These are phyloP conservation scores for Aschersonia sp. DNA, from an alignment of 2,329 filamentous ascomycete genomes.

Conservation along the genomic window DNA sequence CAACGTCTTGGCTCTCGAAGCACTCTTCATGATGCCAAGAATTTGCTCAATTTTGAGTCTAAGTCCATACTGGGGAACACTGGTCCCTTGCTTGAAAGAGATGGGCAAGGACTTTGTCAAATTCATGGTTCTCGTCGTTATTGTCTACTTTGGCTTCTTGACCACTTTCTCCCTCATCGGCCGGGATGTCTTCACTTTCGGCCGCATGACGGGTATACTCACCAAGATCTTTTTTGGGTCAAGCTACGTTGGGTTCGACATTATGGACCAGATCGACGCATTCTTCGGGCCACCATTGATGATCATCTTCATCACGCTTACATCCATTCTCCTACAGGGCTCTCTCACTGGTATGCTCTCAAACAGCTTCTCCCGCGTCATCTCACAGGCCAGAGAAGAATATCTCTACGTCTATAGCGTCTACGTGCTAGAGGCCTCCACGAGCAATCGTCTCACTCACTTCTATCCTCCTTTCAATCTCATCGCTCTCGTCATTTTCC, in stretches of 20 bases:
- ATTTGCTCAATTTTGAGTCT: constrained; percentile 78
- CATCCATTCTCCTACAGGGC: constrained; percentile 65
- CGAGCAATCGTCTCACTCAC: constrained; percentile 53
- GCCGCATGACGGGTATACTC: constrained; percentile 60
- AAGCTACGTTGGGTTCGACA: constrained; percentile 58
- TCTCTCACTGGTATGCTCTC: constrained; percentile 66
- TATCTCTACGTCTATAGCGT: constrained; percentile 64
- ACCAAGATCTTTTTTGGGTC: constrained; percentile 73
- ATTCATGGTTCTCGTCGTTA: constrained; percentile 65
- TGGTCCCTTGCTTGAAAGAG: constrained; percentile 82
- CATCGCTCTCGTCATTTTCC: constrained; percentile 54
- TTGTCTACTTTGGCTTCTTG: constrained; percentile 76
- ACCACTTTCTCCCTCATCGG: constrained; percentile 73
- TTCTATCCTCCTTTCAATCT: constrained; percentile 64
- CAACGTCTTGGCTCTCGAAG: constrained; percentile 79
- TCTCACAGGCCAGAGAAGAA: constrained; percentile 53
- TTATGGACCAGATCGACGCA: constrained; percentile 45
- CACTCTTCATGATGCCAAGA: constrained; percentile 76
- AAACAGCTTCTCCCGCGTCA: constrained; percentile 56
- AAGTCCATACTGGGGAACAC: constrained; percentile 78
- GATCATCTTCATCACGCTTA: constrained; percentile 63
- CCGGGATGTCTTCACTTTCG: constrained; percentile 50
- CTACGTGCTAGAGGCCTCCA: constrained; percentile 51
- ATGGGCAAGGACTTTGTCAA: constrained; percentile 91
- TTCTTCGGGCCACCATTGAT: constrained; percentile 46